Conservation (phyloP, 257 asterid genomes). For the Linaria vulgaris region DNA sequence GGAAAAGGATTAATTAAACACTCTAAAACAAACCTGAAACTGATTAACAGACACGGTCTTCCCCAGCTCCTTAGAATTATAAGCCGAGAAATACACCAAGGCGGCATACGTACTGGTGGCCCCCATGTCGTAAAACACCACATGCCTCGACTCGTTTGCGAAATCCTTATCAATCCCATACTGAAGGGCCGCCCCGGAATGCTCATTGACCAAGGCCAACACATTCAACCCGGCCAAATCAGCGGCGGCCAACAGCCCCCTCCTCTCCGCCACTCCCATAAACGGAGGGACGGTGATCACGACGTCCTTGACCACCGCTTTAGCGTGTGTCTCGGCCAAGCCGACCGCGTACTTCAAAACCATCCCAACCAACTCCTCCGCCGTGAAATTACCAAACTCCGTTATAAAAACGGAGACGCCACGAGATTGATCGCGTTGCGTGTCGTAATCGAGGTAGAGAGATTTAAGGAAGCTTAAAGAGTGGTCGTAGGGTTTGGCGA, state of each 20-base stretch:
- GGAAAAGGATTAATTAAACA: not conserved
- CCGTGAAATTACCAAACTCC: slow-evolving; percentile 50
- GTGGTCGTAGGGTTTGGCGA: slow-evolving; percentile 58
- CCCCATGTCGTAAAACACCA: slow-evolving; percentile 95
- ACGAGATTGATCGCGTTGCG: slow-evolving; percentile 43
- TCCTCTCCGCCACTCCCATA: slow-evolving; percentile 70
- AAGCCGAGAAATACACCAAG: slow-evolving; percentile 85
- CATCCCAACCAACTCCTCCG: slow-evolving; percentile 95
- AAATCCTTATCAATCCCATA: slow-evolving; percentile 98
- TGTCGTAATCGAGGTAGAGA: slow-evolving; percentile 50
- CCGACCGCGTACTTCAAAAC: slow-evolving; percentile 66
- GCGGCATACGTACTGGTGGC: slow-evolving; percentile 95
- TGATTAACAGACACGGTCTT: slow-evolving; percentile 80
- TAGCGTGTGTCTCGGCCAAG: slow-evolving; percentile 75
- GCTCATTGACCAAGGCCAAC: slow-evolving; percentile 85
- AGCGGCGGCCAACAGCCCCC: slow-evolving; percentile 47
- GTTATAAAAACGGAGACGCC: slow-evolving; percentile 52
- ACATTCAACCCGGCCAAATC: slow-evolving; percentile 85
- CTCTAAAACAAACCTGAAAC: slow-evolving; percentile 60
- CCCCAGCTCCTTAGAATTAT: slow-evolving; percentile 76
- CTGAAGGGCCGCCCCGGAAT: slow-evolving; percentile 96
- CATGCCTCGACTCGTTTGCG: slow-evolving; percentile 77
- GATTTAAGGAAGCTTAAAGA: slow-evolving; percentile 35
- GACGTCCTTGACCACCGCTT: slow-evolving; percentile 68
- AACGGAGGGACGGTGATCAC: slow-evolving; percentile 91